These are phyloP conservation scores for Saprolegnia diclina DNA, from an alignment of 352 stramenopile species.

Conservation along the genomic window DNA sequence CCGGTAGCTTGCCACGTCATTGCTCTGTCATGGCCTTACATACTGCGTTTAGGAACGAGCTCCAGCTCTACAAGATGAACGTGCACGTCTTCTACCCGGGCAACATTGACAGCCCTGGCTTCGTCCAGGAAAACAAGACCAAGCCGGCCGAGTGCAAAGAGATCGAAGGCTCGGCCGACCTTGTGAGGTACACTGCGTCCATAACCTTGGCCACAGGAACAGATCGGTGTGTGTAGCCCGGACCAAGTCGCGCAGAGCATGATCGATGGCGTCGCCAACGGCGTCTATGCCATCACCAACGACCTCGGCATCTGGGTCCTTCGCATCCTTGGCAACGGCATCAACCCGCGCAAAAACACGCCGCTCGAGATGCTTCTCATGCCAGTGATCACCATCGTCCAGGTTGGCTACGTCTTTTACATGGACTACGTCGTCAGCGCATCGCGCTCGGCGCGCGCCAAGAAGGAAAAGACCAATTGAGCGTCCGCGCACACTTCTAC, in stretches of 20 bases:
- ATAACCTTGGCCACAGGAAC: neutral
- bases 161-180: conserved; percentile 52
- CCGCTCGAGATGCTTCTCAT: conserved; percentile 64
- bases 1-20: conserved; percentile 38
- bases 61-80: conserved; percentile 60
- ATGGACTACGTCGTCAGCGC: conserved; percentile 74
- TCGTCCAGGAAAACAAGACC: conserved; percentile 62
- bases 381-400: conserved; percentile 54
- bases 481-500: neutral
- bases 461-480: conserved; percentile 45
- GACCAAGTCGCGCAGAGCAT: conserved; percentile 62
- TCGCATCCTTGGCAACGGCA: conserved; percentile 64
- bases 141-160: conserved; percentile 66
- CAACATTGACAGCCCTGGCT: conserved; percentile 80
- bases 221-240: conserved; percentile 39
- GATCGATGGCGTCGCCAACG: conserved; percentile 55
- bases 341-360: conserved; percentile 63
- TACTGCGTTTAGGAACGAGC: conserved; percentile 56
- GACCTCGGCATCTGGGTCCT: conserved; percentile 69
- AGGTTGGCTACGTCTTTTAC: conserved; percentile 68
- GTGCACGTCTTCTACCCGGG: conserved; percentile 76
- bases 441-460: conserved; percentile 33
- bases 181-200: neutral
- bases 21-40: conserved; percentile 40
- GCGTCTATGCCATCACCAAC: conserved; percentile 77